A percentile compares a stretch with the other conserved stretches of the same genome.
phyloP scores from a whole-genome alignment of 257 asterid genomes.

The Solanum stenotomum region DNA sequence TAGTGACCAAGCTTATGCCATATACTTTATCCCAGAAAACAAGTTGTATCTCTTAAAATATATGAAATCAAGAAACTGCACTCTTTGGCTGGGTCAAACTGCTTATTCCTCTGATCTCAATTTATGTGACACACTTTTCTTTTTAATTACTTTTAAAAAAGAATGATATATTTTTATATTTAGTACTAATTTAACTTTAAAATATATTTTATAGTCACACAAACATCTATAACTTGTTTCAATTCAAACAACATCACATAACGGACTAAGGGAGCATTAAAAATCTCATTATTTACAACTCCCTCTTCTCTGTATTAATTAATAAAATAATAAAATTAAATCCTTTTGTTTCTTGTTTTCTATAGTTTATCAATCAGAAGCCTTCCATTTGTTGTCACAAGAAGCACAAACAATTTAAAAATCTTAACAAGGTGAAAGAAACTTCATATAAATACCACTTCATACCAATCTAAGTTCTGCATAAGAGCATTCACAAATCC shows the following conservation, averaged over 20 bases:
- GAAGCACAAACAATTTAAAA: background rate
- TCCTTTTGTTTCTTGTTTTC: background rate
- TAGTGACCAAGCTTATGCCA: background rate
- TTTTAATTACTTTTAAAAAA: background rate
- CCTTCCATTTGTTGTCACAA: background rate
- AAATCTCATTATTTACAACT: background rate
- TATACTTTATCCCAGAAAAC: background rate
- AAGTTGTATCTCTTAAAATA: background rate
- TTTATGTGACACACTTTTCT: no score
- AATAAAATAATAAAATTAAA: background rate
- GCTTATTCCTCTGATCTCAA: background rate
- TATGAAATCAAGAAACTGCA: background rate
- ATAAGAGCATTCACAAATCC: background rate
- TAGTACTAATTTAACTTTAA: no score
- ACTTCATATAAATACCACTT: conserved; percentile 1
- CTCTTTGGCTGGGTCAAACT: conserved; percentile 14
- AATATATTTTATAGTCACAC: background rate
- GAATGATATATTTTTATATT: no score
- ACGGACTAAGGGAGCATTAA: background rate
- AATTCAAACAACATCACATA: background rate
- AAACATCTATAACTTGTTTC: no score
- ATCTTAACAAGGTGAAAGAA: background rate
- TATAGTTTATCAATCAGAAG: background rate
- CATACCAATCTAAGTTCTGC: background rate
- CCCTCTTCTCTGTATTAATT: background rate